A percentile compares a stretch with the other conserved stretches of the same genome.
These are phyloP conservation scores for Orbilia quercus DNA, from an alignment of 2,329 filamentous ascomycete species.

Conservation along the genomic window DNA sequence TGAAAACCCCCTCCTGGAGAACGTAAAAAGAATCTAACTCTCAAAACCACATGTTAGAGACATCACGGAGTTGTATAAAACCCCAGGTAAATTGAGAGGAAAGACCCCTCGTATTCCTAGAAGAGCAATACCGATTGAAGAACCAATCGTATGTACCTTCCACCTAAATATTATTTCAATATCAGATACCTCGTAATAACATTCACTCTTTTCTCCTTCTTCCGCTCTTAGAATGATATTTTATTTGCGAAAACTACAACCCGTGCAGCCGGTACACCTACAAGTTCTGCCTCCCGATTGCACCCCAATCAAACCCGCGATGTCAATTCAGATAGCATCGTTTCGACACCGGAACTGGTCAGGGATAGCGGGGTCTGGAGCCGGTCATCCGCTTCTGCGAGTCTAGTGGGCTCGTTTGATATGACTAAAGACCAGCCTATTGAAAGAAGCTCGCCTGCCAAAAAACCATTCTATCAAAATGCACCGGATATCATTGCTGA, in stretches of 20 bases:
- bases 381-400: constrained; percentile 24
- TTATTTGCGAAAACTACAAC: too few species aligned
- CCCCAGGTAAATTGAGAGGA: constrained; percentile 82
- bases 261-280: not conserved
- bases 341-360: constrained; percentile 41
- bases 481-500: constrained; percentile 30
- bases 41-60: constrained; percentile 71
- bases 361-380: constrained; percentile 39
- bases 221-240: not conserved
- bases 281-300: not conserved
- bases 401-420: constrained; percentile 31
- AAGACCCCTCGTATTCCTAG: constrained; percentile 80
- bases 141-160: constrained; percentile 8
- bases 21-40: not conserved
- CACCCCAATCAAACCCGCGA: not conserved
- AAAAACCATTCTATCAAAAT: constrained; percentile 41
- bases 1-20: not conserved
- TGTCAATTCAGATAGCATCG: constrained; percentile 11
- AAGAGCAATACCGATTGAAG: constrained; percentile 64
- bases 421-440: constrained; percentile 14
- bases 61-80: constrained; percentile 95
- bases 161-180: not conserved
- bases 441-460: constrained; percentile 47
- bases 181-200: not conserved
- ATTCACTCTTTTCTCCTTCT: not conserved